phyloP scores from a whole-genome alignment of 2,329 filamentous ascomycete species.

The Colletotrichum truncatum region DNA sequence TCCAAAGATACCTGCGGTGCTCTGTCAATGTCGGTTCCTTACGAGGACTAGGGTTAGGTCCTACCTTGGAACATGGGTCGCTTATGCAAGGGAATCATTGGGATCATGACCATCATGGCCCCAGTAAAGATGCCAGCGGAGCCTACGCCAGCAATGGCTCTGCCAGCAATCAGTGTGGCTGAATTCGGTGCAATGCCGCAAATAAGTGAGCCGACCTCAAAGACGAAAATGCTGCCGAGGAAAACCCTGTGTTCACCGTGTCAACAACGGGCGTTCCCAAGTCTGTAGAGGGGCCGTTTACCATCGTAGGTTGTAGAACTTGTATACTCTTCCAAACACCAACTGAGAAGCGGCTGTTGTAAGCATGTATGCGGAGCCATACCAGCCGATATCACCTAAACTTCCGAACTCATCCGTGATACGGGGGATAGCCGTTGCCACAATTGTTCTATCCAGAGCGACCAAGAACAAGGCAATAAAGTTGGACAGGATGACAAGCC shows the following conservation, averaged over 20 bases:
- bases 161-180: constrained; percentile 62
- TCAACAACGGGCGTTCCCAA: too few relatives aligned
- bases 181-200: constrained; percentile 65
- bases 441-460: constrained; percentile 66
- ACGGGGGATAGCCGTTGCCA: constrained; percentile 62
- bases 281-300: constrained; percentile 40
- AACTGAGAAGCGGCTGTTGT: constrained; percentile 64
- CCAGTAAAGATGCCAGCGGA: constrained; percentile 67
- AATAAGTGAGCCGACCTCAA: constrained; percentile 63
- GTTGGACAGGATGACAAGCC: constrained; percentile 63
- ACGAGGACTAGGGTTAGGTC: background rate
- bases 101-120: constrained; percentile 64
- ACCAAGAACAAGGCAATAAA: constrained; percentile 66
- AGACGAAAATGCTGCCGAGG: constrained; percentile 56
- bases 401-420: constrained; percentile 68
- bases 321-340: constrained; percentile 59
- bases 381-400: constrained; percentile 71
- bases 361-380: constrained; percentile 69
- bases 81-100: constrained; percentile 67
- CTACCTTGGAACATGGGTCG: constrained; percentile 65
- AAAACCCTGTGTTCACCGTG: constrained; percentile 55
- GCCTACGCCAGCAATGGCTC: constrained; percentile 65
- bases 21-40: background rate
- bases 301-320: constrained; percentile 58
- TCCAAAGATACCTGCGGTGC: constrained; percentile 55